A percentile compares a stretch with the other conserved stretches of the same genome.
Evolutionary conservation across 2,329 filamentous ascomycete species (phyloP).

Genomic region (Paracoccidioides lutzii): DNA sequence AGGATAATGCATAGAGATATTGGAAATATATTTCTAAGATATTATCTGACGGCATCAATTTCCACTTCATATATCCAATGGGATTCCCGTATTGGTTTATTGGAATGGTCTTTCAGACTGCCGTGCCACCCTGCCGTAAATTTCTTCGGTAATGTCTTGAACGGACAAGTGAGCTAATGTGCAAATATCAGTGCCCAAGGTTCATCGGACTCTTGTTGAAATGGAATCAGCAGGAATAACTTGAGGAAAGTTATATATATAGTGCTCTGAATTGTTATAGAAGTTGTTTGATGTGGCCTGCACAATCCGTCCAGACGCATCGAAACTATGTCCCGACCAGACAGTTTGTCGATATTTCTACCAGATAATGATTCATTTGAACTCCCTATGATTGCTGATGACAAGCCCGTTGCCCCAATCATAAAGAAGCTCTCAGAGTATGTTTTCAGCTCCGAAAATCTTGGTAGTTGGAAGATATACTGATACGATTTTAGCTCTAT

Average conservation of each 20-base stretch:
- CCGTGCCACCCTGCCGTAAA: neutral
- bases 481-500: constrained; percentile 22
- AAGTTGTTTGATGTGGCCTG: neutral
- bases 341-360: constrained; percentile 8
- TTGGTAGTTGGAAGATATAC: neutral
- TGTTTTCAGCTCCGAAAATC: constrained; percentile 1
- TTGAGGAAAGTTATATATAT: neutral
- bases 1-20: neutral
- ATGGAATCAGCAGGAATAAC: neutral
- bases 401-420: constrained; percentile 27
- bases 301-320: neutral
- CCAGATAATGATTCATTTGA: constrained; percentile 20
- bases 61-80: neutral
- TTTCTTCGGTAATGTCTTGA: neutral
- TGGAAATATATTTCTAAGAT: neutral
- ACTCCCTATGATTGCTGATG: constrained; percentile 29
- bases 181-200: neutral
- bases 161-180: neutral
- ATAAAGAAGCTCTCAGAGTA: constrained; percentile 30
- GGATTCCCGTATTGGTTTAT: neutral
- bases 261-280: neutral
- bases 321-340: neutral
- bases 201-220: neutral
- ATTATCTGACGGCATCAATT: neutral
- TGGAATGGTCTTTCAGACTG: neutral